Evolutionary conservation across 257 asterid genomes (phyloP).

Genomic region (Cruciata laevipes): DNA sequence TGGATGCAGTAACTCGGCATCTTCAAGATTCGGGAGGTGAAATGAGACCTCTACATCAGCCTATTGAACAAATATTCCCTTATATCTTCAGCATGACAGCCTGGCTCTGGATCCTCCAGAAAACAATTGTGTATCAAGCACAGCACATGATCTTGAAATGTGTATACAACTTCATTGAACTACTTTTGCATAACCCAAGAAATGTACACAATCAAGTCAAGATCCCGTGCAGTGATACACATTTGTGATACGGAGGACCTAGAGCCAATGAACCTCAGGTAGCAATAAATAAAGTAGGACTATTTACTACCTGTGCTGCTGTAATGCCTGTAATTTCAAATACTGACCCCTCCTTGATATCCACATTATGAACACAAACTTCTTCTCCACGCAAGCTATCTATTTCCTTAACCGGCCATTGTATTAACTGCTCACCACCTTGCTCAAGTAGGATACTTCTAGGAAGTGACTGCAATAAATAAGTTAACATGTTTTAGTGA

Average conservation of each 20-base stretch:
- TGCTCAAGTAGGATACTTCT: conserved; percentile 53
- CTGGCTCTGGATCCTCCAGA: not conserved
- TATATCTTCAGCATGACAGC: not conserved
- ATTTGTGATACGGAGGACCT: not conserved
- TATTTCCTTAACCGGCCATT: conserved; percentile 66
- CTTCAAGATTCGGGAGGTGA: conserved; percentile 13
- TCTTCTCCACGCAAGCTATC: conserved; percentile 34
- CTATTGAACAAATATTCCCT: conserved; percentile 11
- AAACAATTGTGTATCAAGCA: not conserved
- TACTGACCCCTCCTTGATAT: conserved; percentile 31
- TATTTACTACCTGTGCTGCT: conserved; percentile 47
- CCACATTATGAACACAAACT: conserved; percentile 26
- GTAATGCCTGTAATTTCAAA: conserved; percentile 50
- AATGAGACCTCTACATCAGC: conserved; percentile 30
- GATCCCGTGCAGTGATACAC: too few relatives aligned
- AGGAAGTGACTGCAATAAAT: conserved; percentile 50
- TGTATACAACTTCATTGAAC: too few relatives aligned
- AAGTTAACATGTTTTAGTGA: not conserved
- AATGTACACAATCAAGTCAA: too few relatives aligned
- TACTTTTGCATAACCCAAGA: too few relatives aligned
- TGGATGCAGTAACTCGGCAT: conserved; percentile 14
- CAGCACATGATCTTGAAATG: not conserved
- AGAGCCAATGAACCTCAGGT: not conserved
- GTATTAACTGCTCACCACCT: conserved; percentile 53
- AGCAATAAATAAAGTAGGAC: not conserved